These are phyloP conservation scores for Dipteronia dyeriana DNA, from an alignment of 345 rosid genomes.

Conservation along the genomic window DNA sequence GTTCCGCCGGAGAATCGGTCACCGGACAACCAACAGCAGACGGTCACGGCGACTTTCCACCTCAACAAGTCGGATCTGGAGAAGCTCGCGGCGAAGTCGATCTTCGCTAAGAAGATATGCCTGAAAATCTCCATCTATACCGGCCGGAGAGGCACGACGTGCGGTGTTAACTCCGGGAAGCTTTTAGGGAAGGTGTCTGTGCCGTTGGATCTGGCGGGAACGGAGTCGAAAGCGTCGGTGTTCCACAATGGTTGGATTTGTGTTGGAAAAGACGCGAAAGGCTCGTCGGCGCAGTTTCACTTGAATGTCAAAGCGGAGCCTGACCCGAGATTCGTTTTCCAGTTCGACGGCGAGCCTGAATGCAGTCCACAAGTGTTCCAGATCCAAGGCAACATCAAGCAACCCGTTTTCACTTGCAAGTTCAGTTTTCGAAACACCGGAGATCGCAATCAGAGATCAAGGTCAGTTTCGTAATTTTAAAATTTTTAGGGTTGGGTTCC, in stretches of 20 bases:
- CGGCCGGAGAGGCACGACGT: constrained; percentile 68
- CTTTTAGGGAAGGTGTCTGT: constrained; percentile 70
- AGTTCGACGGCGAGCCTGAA: constrained; percentile 95
- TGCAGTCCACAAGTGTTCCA: constrained; percentile 95
- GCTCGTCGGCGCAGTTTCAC: constrained; percentile 61
- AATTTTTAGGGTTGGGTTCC: neutral
- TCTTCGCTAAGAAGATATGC: constrained; percentile 54
- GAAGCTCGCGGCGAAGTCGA: constrained; percentile 56
- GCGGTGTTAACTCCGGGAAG: constrained; percentile 73
- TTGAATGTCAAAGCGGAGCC: constrained; percentile 82
- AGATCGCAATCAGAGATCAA: constrained; percentile 67
- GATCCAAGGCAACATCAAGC: constrained; percentile 78
- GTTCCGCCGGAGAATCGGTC: constrained; percentile 47
- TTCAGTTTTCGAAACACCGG: constrained; percentile 76
- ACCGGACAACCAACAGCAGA: constrained; percentile 38
- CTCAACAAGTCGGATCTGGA: constrained; percentile 65
- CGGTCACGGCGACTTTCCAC: constrained; percentile 73
- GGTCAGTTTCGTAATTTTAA: constrained; percentile 41
- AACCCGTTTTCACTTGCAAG: constrained; percentile 94
- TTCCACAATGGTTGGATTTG: constrained; percentile 79
- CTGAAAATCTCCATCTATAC: constrained; percentile 68
- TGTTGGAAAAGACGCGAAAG: constrained; percentile 61
- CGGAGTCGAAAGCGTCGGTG: constrained; percentile 49
- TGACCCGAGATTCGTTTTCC: constrained; percentile 92
- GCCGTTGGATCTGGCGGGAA: constrained; percentile 74